Conservation (phyloP, 257 asterid genomes). For the Phtheirospermum japonicum region DNA sequence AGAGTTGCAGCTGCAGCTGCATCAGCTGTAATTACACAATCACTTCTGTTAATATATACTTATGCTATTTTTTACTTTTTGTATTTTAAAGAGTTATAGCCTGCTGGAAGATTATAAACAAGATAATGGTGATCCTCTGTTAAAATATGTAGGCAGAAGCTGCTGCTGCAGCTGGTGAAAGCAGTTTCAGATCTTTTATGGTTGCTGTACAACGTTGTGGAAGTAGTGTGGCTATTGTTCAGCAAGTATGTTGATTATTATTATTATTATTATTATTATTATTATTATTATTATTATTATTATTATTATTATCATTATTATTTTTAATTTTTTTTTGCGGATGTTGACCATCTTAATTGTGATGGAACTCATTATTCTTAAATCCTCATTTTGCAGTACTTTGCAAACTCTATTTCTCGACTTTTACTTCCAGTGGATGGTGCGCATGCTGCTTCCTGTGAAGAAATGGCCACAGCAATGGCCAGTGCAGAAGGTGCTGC, state of each 20-base stretch:
- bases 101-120: conserved; percentile 16
- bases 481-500: conserved; percentile 97
- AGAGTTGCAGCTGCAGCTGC: conserved; percentile 99
- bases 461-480: conserved; percentile 98
- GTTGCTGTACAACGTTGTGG: conserved; percentile 98
- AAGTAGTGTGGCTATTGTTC: conserved; percentile 98
- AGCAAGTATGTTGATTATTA: conserved; percentile 78
- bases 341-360: conserved; percentile 5
- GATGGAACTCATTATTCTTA: conserved; percentile 19
- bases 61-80: conserved; percentile 13
- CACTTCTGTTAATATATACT: conserved; percentile 12
- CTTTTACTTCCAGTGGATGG: conserved; percentile 93
- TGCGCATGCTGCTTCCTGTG: conserved; percentile 97
- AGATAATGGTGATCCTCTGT: conserved; percentile 6
- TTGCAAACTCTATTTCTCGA: conserved; percentile 92
- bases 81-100: conserved; percentile 16
- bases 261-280: no score
- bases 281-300: no score
- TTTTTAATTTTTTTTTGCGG: conserved; percentile 16
- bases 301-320: no score
- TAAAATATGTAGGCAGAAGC: conserved; percentile 79
- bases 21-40: conserved; percentile 70
- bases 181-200: conserved; percentile 96
- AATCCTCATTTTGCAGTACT: conserved; percentile 55
- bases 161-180: conserved; percentile 99